These are phyloP conservation scores for Albugo candida DNA, from an alignment of 352 stramenopile species.

Conservation along the genomic window DNA sequence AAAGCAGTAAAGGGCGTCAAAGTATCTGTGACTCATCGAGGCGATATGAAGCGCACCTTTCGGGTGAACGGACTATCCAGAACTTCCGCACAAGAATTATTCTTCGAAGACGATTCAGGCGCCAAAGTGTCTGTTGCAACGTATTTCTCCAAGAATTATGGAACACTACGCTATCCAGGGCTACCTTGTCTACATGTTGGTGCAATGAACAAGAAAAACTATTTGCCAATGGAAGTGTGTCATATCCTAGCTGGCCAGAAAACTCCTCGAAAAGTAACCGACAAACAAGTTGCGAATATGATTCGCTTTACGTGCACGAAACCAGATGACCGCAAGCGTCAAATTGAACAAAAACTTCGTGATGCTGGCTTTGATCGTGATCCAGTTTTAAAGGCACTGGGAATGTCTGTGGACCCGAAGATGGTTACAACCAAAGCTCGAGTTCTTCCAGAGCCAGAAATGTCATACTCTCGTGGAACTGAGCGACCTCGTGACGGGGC, in stretches of 20 bases:
- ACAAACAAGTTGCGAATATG: slow-evolving; percentile 70
- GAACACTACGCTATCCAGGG: slow-evolving; percentile 39
- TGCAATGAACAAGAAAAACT: slow-evolving; percentile 49
- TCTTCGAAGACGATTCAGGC: slow-evolving; percentile 37
- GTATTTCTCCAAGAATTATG: slow-evolving; percentile 40
- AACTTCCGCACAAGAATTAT: slow-evolving; percentile 21
- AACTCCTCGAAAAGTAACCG: slow-evolving; percentile 48
- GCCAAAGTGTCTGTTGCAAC: slow-evolving; percentile 22
- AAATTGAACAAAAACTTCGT: slow-evolving; percentile 36
- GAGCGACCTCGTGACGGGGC: slow-evolving; percentile 30
- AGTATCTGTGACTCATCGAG: slow-evolving; percentile 39
- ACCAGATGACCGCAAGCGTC: slow-evolving; percentile 28
- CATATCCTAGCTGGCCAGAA: slow-evolving; percentile 49
- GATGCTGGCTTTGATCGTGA: slow-evolving; percentile 37
- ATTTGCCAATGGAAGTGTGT: slow-evolving; percentile 71
- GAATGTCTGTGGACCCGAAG: slow-evolving; percentile 22
- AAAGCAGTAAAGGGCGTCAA: slow-evolving; percentile 48
- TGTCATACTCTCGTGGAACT: slow-evolving; percentile 21
- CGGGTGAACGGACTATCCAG: slow-evolving; percentile 43
- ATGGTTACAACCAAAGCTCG: slow-evolving; percentile 36
- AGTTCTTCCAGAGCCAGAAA: slow-evolving; percentile 19
- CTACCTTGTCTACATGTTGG: slow-evolving; percentile 68
- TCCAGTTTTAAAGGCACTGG: slow-evolving; percentile 29
- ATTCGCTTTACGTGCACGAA: slow-evolving; percentile 44
- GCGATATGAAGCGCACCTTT: slow-evolving; percentile 29